Evolutionary conservation across 2,329 filamentous ascomycete genomes (phyloP), one percentile per base, ranked within the genome.

Genomic region (Magnaporthales sp.): DNA sequence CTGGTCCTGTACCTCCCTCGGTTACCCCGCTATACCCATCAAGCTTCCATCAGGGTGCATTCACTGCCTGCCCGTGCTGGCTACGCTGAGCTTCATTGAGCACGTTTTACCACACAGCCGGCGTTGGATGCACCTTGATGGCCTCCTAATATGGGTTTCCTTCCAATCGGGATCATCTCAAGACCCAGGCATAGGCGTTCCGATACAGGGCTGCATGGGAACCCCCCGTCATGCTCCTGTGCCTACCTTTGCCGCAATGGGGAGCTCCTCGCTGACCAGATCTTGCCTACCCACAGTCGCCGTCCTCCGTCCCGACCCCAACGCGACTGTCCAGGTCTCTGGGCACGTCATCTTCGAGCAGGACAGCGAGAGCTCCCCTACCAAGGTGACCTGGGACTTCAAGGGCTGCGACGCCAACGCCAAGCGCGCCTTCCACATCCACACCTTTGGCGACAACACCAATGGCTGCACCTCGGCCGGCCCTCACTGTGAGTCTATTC

Each of bases 391-490:
- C 77, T 99, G 91, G 89, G 88, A 97, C 82, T 93, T 99, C 81
- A 85, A 86, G 70, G 94, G 95, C 82, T 85, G 97, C 82, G 93
- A 98, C 78, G 76, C 94, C 82, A 97, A 96, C 80, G 93, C 95
- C 77, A 88, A 96, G 89, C 94, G 95, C 82, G 95, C 92, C 81
- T 93, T 98, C 87, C 95, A 99, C 86, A 89, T 99, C 77, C 95
- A 99, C 86, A 92, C 95, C 80, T 99, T 97, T 77, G 95, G 95
- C 79, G 95, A 98, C 87, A 98, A 98, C 88, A 98, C 95, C 86
- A 99, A 99, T 83, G 95, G 95, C 80, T 99, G 95, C 91, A 98
- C 94, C 72, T 96, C 91, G 72, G 95, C 95, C 72, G 95, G 95
- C 66, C 94, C 95, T 81, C 95, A 99, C 86, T 99, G 93, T 96